Evolutionary conservation across 139 green algal genomes (phyloP).

Genomic region (Tetraselmis chui): DNA sequence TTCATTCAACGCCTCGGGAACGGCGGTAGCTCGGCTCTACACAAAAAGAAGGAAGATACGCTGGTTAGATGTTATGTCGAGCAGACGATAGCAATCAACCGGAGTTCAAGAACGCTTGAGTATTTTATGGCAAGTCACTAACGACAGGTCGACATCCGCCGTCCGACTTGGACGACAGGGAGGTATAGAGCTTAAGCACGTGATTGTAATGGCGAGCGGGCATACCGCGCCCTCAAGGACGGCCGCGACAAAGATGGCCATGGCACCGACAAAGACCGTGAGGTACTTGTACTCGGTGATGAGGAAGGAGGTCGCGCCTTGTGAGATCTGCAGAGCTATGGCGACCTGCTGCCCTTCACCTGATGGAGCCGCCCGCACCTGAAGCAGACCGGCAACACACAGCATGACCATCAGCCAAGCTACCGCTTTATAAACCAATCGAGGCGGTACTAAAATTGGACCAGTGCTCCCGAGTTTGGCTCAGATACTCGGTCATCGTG

Average conservation of each 20-base stretch:
- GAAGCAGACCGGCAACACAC: too few relatives aligned
- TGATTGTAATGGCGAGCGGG: neutral
- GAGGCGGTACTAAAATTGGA: too few relatives aligned
- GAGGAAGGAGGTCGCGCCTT: conserved; percentile 91
- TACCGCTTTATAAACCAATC: too few relatives aligned
- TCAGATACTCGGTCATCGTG: too few relatives aligned
- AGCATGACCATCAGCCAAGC: too few relatives aligned
- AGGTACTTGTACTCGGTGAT: conserved; percentile 84
- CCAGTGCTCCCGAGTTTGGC: too few relatives aligned
- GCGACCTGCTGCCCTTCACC: too few relatives aligned
- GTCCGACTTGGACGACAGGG: neutral
- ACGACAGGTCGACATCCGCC: neutral
- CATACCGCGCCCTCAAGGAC: too few relatives aligned
- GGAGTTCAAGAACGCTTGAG: neutral
- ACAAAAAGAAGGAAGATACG: conserved; percentile 55
- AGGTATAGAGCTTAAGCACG: too few relatives aligned
- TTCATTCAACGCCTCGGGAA: conserved; percentile 87
- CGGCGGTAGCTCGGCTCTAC: conserved; percentile 86
- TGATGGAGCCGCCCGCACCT: too few relatives aligned
- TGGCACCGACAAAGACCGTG: conserved; percentile 56
- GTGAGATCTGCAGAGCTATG: too few relatives aligned
- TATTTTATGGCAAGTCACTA: neutral
- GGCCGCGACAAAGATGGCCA: too few relatives aligned
- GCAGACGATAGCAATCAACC: conserved; percentile 65
- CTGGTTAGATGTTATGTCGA: conserved; percentile 52